Evolutionary conservation across 2,329 filamentous ascomycete genomes (phyloP).

Genomic region (Colletotrichum tanaceti): DNA sequence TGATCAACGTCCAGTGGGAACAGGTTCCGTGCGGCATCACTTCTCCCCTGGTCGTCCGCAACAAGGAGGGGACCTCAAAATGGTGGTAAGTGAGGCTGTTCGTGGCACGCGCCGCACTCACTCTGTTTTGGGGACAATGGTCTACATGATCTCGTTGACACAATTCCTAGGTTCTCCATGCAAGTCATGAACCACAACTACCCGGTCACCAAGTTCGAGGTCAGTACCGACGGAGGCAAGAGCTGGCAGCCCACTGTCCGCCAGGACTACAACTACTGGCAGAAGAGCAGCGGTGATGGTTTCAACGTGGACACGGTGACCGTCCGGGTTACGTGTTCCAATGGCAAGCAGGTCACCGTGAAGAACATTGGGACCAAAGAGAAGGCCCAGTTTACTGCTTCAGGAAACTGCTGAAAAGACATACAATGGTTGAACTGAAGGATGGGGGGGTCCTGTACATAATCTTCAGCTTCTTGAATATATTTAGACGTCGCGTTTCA

Average conservation of each 20-base stretch:
- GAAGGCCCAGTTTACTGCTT: slow-evolving; percentile 30
- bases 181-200: slow-evolving; percentile 73
- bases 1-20: slow-evolving; percentile 62
- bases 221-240: slow-evolving; percentile 68
- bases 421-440: too few relatives aligned
- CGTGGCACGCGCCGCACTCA: too few relatives aligned
- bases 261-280: slow-evolving; percentile 55
- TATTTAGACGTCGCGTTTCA: too few relatives aligned
- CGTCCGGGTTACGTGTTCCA: slow-evolving; percentile 42
- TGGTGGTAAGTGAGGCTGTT: slow-evolving; percentile 26
- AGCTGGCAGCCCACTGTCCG: slow-evolving; percentile 68
- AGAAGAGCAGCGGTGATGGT: slow-evolving; percentile 41
- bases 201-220: slow-evolving; percentile 66
- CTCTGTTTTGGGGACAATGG: slow-evolving; percentile 42
- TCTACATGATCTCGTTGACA: slow-evolving; percentile 48
- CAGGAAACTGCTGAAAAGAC: slow-evolving; percentile 23
- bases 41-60: slow-evolving; percentile 61
- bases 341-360: slow-evolving; percentile 42
- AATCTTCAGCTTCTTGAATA: too few relatives aligned
- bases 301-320: slow-evolving; percentile 41
- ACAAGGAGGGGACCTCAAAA: slow-evolving; percentile 62
- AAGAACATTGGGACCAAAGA: slow-evolving; percentile 38
- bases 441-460: too few relatives aligned
- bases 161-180: slow-evolving; percentile 52
- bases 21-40: slow-evolving; percentile 64